A percentile compares a stretch with the other conserved stretches of the same genome.
Evolutionary conservation across 2,329 filamentous ascomycete species (phyloP).

Genomic region (Penicillium sp.): DNA sequence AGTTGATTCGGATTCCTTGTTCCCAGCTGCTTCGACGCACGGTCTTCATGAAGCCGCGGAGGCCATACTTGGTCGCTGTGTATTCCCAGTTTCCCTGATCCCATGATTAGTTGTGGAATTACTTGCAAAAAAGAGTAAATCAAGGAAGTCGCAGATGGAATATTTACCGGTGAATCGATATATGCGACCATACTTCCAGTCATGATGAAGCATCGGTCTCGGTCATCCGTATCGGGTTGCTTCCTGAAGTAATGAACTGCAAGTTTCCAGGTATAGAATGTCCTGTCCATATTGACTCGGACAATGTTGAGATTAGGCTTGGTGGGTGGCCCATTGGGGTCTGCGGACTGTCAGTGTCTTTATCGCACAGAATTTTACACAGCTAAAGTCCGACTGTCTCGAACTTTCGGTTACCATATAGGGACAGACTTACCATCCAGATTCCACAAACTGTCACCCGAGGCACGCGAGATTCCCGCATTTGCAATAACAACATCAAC

Average conservation of each 20-base stretch:
- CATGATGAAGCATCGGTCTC: conserved; percentile 50
- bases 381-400: too few species aligned
- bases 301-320: conserved; percentile 45
- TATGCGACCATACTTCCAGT: conserved; percentile 49
- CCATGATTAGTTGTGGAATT: neutral
- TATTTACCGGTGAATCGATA: conserved; percentile 41
- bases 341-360: conserved; percentile 4
- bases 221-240: conserved; percentile 33
- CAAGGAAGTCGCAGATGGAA: neutral
- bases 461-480: conserved; percentile 40
- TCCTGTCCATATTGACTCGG: conserved; percentile 42
- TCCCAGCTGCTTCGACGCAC: conserved; percentile 38
- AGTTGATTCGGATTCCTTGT: conserved; percentile 47
- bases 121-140: too few species aligned
- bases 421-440: neutral
- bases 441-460: conserved; percentile 32
- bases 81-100: conserved; percentile 37
- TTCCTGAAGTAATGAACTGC: conserved; percentile 48
- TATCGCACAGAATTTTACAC: too few species aligned
- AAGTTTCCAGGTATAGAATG: conserved; percentile 47
- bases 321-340: conserved; percentile 13
- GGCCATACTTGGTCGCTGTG: conserved; percentile 45
- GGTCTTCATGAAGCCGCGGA: conserved; percentile 45
- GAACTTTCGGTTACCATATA: neutral
- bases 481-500: conserved; percentile 50